Percentiles rank a stretch among this genome's conserved stretches.
Conservation (phyloP, 2,329 filamentous ascomycete species). For the Curvularia verruculosa region DNA sequence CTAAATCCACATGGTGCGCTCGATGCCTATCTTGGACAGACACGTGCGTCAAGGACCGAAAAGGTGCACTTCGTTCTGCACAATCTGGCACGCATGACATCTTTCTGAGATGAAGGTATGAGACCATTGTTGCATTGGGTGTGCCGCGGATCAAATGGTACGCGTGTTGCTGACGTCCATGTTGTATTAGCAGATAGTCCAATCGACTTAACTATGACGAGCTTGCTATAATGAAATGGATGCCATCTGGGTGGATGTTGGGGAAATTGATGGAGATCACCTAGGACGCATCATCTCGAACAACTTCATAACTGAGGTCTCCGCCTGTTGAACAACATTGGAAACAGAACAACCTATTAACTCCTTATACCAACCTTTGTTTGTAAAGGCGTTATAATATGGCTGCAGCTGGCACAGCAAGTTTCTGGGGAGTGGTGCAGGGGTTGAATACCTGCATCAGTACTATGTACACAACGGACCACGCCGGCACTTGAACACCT, state of each 20-base stretch:
- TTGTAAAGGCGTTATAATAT: background rate
- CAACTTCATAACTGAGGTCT: background rate
- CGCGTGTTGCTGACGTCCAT: slow-evolving; percentile 21
- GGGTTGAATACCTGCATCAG: background rate
- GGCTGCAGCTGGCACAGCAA: background rate
- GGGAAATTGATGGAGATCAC: background rate
- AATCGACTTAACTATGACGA: slow-evolving; percentile 8
- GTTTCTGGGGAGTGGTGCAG: background rate
- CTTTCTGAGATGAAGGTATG: slow-evolving; percentile 5
- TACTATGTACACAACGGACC: slow-evolving; percentile 4
- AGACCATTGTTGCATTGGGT: slow-evolving; percentile 4
- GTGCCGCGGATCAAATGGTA: slow-evolving; percentile 5
- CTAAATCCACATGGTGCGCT: slow-evolving; percentile 3
- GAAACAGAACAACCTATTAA: background rate
- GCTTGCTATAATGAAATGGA: slow-evolving; percentile 17
- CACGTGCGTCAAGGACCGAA: background rate
- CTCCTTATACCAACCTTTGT: background rate
- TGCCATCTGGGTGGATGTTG: background rate
- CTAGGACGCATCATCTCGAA: background rate
- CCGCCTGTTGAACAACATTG: background rate
- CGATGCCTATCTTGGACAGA: background rate
- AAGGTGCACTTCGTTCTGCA: background rate
- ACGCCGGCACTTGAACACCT: slow-evolving; percentile 14
- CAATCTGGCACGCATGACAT: slow-evolving; percentile 2
- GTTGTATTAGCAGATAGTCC: slow-evolving; percentile 11